phyloP scores from a whole-genome alignment of 345 rosid species.

The Citrus sp. region DNA sequence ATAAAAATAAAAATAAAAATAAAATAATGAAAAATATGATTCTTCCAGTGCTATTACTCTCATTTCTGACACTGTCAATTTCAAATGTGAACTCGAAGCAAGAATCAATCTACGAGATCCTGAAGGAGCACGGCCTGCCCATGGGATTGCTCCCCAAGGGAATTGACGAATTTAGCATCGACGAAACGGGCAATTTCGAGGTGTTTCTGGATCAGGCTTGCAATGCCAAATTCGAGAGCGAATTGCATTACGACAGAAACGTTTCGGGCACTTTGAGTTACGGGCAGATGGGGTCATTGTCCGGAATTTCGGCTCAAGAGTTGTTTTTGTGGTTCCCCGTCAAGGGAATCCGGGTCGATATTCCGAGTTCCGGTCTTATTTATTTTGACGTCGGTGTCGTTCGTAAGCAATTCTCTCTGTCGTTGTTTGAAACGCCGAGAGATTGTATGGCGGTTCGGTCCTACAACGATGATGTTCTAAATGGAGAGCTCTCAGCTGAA shows the following conservation, averaged over 20 bases:
- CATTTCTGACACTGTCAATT: slow-evolving; percentile 16
- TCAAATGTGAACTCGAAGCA: slow-evolving; percentile 15
- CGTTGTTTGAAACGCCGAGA: slow-evolving; percentile 77
- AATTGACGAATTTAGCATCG: slow-evolving; percentile 46
- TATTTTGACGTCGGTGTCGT: slow-evolving; percentile 90
- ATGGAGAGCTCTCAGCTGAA: slow-evolving; percentile 9
- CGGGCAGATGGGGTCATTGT: slow-evolving; percentile 58
- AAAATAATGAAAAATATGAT: slow-evolving; percentile 4
- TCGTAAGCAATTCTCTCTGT: slow-evolving; percentile 74
- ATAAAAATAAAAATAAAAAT: too few relatives aligned
- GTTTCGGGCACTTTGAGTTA: slow-evolving; percentile 61
- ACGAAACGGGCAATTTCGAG: slow-evolving; percentile 60
- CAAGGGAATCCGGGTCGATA: slow-evolving; percentile 72
- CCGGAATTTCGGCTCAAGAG: slow-evolving; percentile 84
- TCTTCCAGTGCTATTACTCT: slow-evolving; percentile 26
- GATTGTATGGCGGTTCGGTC: slow-evolving; percentile 54
- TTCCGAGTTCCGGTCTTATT: slow-evolving; percentile 84
- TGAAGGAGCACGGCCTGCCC: slow-evolving; percentile 62
- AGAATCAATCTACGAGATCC: slow-evolving; percentile 56
- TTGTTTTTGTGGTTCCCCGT: slow-evolving; percentile 91
- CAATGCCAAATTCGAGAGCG: slow-evolving; percentile 81
- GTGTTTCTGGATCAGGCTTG: slow-evolving; percentile 73
- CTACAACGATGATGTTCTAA: slow-evolving; percentile 11
- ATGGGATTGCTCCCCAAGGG: slow-evolving; percentile 84
- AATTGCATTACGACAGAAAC: slow-evolving; percentile 73